These are phyloP conservation scores for Entomophthora muscae DNA, from an alignment of 371 early-diverging fungal species.

Conservation along the genomic window DNA sequence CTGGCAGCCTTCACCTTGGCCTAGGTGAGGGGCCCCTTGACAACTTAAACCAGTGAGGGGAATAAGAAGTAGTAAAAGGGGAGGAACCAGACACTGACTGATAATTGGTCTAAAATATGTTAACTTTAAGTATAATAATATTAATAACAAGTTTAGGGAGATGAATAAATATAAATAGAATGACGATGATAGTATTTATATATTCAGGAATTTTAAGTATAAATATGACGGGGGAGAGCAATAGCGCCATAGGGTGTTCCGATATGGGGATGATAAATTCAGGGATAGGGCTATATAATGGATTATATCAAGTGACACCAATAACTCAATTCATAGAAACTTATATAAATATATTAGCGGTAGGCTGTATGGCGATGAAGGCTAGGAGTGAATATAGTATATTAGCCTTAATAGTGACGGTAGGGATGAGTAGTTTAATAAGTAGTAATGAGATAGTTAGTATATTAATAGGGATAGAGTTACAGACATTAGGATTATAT, in stretches of 20 bases:
- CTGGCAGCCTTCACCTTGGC: no score
- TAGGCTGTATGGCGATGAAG: neutral
- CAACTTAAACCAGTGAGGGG: no score
- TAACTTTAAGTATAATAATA: neutral
- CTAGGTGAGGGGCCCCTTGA: no score
- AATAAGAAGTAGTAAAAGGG: no score
- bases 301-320: no score
- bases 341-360: no score
- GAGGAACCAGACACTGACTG: no score
- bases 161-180: neutral
- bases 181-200: neutral
- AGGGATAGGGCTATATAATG: neutral
- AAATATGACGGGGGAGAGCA: no score
- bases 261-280: neutral
- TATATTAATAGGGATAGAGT: slow-evolving; percentile 25
- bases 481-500: slow-evolving; percentile 37
- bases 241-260: no score
- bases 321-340: no score
- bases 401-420: slow-evolving; percentile 20
- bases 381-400: slow-evolving; percentile 27
- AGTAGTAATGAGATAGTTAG: slow-evolving; percentile 17
- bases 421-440: slow-evolving; percentile 17
- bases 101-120: no score
- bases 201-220: neutral
- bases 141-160: neutral